phyloP scores from a whole-genome alignment of 129 eudicot species.

The Tagetes patula region DNA sequence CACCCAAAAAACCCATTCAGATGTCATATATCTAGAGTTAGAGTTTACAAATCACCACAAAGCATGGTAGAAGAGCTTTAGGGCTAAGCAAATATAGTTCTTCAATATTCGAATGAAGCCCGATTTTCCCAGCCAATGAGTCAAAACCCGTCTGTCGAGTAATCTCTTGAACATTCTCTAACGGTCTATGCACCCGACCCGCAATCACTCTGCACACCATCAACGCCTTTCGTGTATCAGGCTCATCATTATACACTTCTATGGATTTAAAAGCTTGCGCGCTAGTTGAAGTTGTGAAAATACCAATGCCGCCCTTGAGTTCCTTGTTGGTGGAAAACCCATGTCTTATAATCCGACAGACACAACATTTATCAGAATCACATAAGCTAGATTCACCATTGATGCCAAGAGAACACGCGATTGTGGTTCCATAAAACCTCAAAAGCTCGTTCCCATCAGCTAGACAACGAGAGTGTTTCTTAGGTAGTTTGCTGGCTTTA shows the following conservation, averaged over 20 bases:
- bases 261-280: slow-evolving; percentile 79
- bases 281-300: slow-evolving; percentile 93
- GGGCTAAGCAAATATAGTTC: slow-evolving; percentile 92
- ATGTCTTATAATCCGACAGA: slow-evolving; percentile 72
- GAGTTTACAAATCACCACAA: slow-evolving; percentile 83
- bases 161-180: slow-evolving; percentile 86
- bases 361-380: slow-evolving; percentile 68
- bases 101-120: slow-evolving; percentile 81
- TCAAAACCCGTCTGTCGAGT: slow-evolving; percentile 82
- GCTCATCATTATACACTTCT: slow-evolving; percentile 40
- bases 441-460: slow-evolving; percentile 95
- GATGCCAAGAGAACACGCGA: slow-evolving; percentile 79
- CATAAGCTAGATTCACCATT: slow-evolving; percentile 78
- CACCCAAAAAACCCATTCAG: slow-evolving; percentile 26
- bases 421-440: slow-evolving; percentile 81
- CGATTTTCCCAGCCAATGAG: slow-evolving; percentile 97
- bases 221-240: slow-evolving; percentile 63
- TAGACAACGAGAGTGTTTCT: slow-evolving; percentile 91
- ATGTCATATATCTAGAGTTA: slow-evolving; percentile 43
- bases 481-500: slow-evolving; percentile 88
- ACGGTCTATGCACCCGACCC: slow-evolving; percentile 89
- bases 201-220: slow-evolving; percentile 97
- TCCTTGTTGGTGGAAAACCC: slow-evolving; percentile 72
- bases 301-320: slow-evolving; percentile 68
- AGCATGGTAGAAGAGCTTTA: slow-evolving; percentile 91